Percentiles rank a stretch among this genome's conserved stretches.
These are phyloP conservation scores for Lentinula sp. DNA, from an alignment of 768 basidiomycete genomes.

Conservation along the genomic window DNA sequence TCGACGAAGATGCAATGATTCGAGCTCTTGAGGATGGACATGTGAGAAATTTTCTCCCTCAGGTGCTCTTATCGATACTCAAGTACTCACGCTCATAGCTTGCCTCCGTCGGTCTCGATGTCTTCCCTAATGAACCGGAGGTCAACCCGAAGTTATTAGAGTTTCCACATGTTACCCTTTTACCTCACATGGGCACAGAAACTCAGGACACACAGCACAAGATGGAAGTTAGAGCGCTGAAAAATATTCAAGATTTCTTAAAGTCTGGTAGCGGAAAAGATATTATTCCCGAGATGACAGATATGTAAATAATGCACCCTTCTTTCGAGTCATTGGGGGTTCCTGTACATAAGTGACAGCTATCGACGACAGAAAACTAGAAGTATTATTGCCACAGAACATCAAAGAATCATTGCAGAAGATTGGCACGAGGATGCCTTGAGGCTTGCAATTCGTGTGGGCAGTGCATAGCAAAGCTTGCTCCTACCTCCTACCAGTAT, in stretches of 20 bases:
- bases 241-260: conserved; percentile 69
- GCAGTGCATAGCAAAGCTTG: neutral
- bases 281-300: conserved; percentile 51
- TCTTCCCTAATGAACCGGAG: conserved; percentile 79
- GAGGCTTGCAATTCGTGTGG: neutral
- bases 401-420: neutral
- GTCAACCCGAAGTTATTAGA: conserved; percentile 74
- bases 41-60: conserved; percentile 39
- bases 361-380: neutral
- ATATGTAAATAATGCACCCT: neutral
- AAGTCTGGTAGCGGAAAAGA: conserved; percentile 59
- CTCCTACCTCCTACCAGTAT: neutral
- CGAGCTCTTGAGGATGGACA: conserved; percentile 82
- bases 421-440: conserved; percentile 4
- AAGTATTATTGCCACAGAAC: neutral
- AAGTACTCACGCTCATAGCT: conserved; percentile 38
- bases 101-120: conserved; percentile 76
- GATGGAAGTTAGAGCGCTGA: conserved; percentile 84
- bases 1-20: conserved; percentile 86
- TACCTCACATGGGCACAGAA: conserved; percentile 92
- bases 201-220: conserved; percentile 72
- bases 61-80: neutral
- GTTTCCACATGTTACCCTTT: conserved; percentile 78
- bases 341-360: neutral
- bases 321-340: too few relatives aligned